Percentiles rank a stretch among this genome's conserved stretches.
Conservation (phyloP, 202 grass and related monocot species). For the Panicum virgatum region DNA sequence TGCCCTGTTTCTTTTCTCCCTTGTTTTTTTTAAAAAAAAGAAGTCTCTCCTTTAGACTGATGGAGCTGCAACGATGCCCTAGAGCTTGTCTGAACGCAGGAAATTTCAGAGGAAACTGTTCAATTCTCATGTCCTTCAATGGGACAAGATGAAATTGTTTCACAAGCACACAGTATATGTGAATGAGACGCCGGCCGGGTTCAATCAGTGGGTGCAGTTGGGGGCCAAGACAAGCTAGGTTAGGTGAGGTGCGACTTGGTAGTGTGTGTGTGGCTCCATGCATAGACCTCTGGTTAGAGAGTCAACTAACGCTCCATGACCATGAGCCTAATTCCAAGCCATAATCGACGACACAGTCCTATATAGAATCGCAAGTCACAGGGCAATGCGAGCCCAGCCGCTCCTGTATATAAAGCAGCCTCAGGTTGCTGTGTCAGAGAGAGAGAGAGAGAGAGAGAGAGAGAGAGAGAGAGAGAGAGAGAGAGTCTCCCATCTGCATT, state of each 20-base stretch:
- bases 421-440: constrained; percentile 29
- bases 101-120: not conserved
- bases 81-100: not conserved
- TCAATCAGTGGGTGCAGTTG: constrained; percentile 30
- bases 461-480: not conserved
- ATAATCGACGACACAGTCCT: constrained; percentile 6
- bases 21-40: not conserved
- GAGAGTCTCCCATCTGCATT: not conserved
- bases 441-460: not conserved
- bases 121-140: not conserved
- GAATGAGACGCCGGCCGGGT: not conserved
- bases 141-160: not conserved
- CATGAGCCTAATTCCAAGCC: constrained; percentile 27
- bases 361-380: not conserved
- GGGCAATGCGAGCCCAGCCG: not conserved
- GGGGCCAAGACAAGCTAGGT: constrained; percentile 34
- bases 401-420: constrained; percentile 11
- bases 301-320: constrained; percentile 46
- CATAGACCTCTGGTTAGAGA: constrained; percentile 1
- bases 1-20: not conserved
- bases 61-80: not conserved
- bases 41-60: not conserved
- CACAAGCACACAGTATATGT: constrained; percentile 1
- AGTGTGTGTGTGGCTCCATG: not conserved
- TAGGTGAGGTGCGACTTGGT: constrained; percentile 22